Conservation (phyloP, 768 basidiomycete genomes). For the Lactarius pseudohatsudake region DNA sequence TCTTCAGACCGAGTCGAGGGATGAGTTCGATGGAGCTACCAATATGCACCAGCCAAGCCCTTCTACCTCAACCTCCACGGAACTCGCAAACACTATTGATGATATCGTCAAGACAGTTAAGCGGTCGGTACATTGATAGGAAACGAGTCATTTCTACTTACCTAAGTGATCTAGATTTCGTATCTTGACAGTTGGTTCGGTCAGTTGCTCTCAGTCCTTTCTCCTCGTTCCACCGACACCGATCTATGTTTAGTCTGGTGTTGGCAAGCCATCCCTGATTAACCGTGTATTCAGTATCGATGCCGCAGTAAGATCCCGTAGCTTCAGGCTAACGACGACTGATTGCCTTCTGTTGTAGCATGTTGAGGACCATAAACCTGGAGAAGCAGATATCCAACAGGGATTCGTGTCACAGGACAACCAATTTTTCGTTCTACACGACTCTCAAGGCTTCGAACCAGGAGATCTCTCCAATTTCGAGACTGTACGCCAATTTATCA, state of each 20-base stretch:
- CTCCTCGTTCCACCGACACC: background rate
- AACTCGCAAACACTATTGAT: background rate
- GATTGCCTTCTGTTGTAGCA: background rate
- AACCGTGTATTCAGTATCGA: background rate
- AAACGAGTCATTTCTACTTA: background rate
- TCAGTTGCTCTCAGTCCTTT: background rate
- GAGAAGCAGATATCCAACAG: background rate
- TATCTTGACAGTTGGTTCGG: background rate
- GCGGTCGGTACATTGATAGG: background rate
- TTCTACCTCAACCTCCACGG: no score
- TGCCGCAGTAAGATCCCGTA: background rate
- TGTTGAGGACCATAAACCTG: background rate
- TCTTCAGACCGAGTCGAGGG: no score
- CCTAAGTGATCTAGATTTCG: background rate
- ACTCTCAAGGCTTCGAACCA: background rate
- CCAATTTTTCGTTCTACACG: background rate
- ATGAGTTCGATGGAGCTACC: no score
- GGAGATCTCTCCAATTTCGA: background rate
- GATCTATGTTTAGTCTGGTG: background rate
- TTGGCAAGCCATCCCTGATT: background rate
- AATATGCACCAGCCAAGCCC: no score
- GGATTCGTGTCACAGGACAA: background rate
- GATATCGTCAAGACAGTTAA: background rate
- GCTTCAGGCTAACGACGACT: background rate
- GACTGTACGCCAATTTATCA: background rate